Evolutionary conservation across 2,329 filamentous ascomycete genomes (phyloP).

Genomic region (Fusarium sulawesiense): DNA sequence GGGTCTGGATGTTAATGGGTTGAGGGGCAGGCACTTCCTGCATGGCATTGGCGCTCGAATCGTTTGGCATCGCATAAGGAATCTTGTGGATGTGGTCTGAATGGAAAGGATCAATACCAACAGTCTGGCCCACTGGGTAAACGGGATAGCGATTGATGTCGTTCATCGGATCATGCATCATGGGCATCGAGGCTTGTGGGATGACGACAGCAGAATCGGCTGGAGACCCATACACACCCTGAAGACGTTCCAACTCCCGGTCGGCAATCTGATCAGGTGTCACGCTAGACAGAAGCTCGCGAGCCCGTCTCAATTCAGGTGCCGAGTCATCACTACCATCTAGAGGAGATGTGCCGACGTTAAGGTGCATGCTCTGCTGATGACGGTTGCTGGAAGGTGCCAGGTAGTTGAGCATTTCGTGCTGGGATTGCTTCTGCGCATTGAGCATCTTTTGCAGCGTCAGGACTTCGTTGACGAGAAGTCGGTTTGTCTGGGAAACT

Average conservation of each 20-base stretch:
- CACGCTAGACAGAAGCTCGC: conserved; percentile 66
- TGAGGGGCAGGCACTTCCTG: conserved; percentile 57
- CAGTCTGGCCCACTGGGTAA: conserved; percentile 89
- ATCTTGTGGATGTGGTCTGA: conserved; percentile 95
- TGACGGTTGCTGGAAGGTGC: conserved; percentile 56
- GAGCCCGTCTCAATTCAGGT: conserved; percentile 65
- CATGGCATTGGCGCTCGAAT: conserved; percentile 52
- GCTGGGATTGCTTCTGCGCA: conserved; percentile 67
- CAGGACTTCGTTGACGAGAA: conserved; percentile 71
- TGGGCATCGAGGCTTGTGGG: conserved; percentile 56
- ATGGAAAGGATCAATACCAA: conserved; percentile 95
- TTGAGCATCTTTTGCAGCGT: conserved; percentile 70
- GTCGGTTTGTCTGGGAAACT: conserved; percentile 71
- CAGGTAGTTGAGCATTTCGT: conserved; percentile 68
- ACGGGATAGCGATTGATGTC: conserved; percentile 74
- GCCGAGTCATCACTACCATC: conserved; percentile 61
- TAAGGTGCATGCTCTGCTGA: conserved; percentile 51
- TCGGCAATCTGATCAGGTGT: conserved; percentile 64
- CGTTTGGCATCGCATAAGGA: conserved; percentile 80
- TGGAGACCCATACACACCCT: conserved; percentile 65
- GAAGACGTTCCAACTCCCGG: conserved; percentile 66
- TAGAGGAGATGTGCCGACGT: conserved; percentile 53
- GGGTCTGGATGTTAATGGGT: conserved; percentile 44
- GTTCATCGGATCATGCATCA: conserved; percentile 66
- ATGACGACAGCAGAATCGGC: conserved; percentile 62